Evolutionary conservation across 345 rosid species (phyloP).

Genomic region (Aegle marmelos): DNA sequence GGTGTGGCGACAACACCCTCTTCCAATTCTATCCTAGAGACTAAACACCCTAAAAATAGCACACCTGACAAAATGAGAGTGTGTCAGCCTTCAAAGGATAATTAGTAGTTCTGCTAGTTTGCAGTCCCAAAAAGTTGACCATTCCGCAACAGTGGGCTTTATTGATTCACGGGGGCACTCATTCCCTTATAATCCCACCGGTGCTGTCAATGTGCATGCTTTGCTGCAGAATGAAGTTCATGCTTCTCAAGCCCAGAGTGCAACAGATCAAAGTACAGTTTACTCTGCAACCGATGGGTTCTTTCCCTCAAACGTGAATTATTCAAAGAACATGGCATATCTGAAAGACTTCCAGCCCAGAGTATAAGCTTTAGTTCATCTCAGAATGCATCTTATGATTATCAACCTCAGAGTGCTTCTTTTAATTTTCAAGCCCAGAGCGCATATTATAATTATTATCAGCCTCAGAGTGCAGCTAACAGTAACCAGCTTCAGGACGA

Average conservation of each 20-base stretch:
- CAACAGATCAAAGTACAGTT: not conserved
- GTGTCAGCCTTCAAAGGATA: not conserved
- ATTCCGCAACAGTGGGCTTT: not conserved
- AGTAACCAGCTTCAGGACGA: not conserved
- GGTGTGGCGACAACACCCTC: not conserved
- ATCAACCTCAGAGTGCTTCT: not conserved
- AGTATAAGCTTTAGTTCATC: not conserved
- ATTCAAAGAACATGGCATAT: not conserved
- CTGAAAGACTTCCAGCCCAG: not conserved
- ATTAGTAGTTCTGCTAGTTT: not conserved
- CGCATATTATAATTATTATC: not conserved
- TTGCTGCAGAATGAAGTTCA: not conserved
- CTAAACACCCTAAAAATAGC: not conserved
- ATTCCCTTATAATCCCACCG: constrained; percentile 6
- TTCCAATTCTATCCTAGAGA: constrained; percentile 12
- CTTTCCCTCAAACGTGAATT: not conserved
- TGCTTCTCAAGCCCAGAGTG: not conserved
- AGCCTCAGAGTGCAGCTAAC: not conserved
- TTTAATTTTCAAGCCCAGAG: not conserved
- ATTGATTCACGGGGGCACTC: not conserved
- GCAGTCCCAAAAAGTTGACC: not conserved
- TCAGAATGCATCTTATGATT: not conserved
- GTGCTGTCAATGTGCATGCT: not conserved
- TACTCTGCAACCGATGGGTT: not conserved
- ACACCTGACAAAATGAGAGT: not conserved